Evolutionary conservation across 2,329 filamentous ascomycete species (phyloP).

Genomic region (Colletotrichum tabaci): DNA sequence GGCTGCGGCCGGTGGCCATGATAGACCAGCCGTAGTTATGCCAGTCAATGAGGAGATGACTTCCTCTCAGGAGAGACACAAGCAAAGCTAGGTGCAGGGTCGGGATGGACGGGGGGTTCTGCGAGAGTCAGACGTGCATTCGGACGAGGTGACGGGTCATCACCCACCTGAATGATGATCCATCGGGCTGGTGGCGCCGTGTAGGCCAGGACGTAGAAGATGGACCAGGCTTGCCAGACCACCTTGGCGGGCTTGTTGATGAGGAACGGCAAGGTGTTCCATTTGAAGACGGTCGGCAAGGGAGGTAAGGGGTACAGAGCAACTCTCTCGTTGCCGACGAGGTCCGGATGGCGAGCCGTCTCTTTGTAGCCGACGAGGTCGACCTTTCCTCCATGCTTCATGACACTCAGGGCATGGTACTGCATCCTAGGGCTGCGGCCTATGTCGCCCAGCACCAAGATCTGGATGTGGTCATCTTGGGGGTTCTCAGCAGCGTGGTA

Average conservation of each 20-base stretch:
- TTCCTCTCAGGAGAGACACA: constrained; percentile 83
- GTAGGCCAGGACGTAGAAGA: constrained; percentile 83
- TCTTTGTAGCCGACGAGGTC: constrained; percentile 93
- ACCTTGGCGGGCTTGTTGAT: constrained; percentile 88
- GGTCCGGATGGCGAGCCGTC: constrained; percentile 84
- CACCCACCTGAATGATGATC: constrained; percentile 83
- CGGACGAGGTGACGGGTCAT: constrained; percentile 1
- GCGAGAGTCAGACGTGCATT: constrained; percentile 38
- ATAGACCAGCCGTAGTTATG: constrained; percentile 99
- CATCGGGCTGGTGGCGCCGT: constrained; percentile 81
- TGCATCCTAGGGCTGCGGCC: constrained; percentile 98
- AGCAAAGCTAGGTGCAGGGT: constrained; percentile 84
- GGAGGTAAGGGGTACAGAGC: constrained; percentile 78
- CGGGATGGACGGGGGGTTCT: constrained; percentile 96
- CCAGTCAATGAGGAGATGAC: constrained; percentile 92
- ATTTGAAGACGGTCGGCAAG: constrained; percentile 77
- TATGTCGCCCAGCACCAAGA: constrained; percentile 95
- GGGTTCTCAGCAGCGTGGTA: constrained; percentile 53
- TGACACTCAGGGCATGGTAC: constrained; percentile 95
- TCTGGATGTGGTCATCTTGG: constrained; percentile 72
- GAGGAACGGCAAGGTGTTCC: constrained; percentile 81
- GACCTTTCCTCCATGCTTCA: constrained; percentile 83
- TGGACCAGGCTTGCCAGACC: constrained; percentile 81
- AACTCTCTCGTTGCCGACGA: constrained; percentile 78
- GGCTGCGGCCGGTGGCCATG: constrained; percentile 73